Evolutionary conservation across 768 basidiomycete species (phyloP), one percentile per base, ranked within the genome.

Genomic region (Russula olivacea): DNA sequence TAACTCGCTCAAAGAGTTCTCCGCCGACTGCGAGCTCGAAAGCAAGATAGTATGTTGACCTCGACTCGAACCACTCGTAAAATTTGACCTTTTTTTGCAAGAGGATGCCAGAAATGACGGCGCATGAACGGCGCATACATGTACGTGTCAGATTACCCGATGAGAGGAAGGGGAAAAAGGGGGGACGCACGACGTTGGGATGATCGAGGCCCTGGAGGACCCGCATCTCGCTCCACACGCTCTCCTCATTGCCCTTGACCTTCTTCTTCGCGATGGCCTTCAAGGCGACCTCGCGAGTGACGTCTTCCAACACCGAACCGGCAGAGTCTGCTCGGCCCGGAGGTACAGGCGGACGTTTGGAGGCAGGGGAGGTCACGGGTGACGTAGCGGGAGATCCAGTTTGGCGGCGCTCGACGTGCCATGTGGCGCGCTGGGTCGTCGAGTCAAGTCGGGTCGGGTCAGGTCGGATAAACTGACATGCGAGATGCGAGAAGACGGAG

Each of bases 201-300:
- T 98, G 95, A 70, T 95, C 83, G 55, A 98, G 76, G 0, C 89
- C 93, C 71, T 88, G 88, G 62, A 99, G 73, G 0, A 98, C 90
- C 55, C 92, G 85, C 88, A 98, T 96, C 76, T 99, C 97, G 8
- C 85, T 83, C 85, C 91, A 93, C 0, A 98, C 93, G 57, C 83
- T 85, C 49, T 78, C 81, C 72, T 95, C 92, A 69, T 95, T 92
- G 11, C 91, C 90, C 73, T 93, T 93, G 58, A 97, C 92, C 69
- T 91, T 91, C 76, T 96, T 95, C 83, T 98, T 98, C 6, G 89
- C 81, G 61, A 99, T 97, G 63, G 95, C 83, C 76, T 97, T 97
- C 68, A 89, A 75, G 6, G 91, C 91, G 2, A 93, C 91, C 6
- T 90, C 88, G 71, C 90, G 86, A 17, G 76, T 81, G 17, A 82